phyloP scores from a whole-genome alignment of 176 grass and related monocot species.

The Tillandsia fasciculata region DNA sequence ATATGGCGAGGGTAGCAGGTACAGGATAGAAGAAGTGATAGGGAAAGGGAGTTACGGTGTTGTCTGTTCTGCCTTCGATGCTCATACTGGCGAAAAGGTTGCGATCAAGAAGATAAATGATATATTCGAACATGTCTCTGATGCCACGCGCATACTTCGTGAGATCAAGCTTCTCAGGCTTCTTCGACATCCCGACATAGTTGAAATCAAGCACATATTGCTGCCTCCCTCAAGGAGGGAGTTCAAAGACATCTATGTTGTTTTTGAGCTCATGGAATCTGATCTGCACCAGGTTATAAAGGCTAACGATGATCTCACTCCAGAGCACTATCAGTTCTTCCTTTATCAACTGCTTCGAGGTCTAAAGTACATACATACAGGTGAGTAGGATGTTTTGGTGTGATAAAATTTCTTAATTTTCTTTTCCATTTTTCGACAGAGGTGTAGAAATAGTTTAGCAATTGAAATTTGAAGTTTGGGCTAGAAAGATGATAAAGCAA shows the following conservation, averaged over 20 bases:
- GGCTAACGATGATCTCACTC: conserved; percentile 88
- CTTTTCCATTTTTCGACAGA: background rate
- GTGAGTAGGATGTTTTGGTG: conserved; percentile 42
- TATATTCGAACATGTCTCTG: conserved; percentile 93
- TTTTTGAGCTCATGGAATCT: conserved; percentile 99
- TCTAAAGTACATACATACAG: conserved; percentile 99
- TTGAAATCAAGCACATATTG: conserved; percentile 95
- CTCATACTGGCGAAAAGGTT: conserved; percentile 64
- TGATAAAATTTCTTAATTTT: conserved; percentile 13
- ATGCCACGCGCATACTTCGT: conserved; percentile 77
- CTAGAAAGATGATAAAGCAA: background rate
- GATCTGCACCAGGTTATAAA: conserved; percentile 99
- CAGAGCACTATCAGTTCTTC: conserved; percentile 95
- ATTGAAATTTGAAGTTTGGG: background rate
- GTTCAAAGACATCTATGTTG: conserved; percentile 95
- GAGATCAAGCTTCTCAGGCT: conserved; percentile 97
- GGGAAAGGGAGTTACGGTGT: conserved; percentile 98
- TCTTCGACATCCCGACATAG: conserved; percentile 86
- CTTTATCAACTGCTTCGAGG: conserved; percentile 86
- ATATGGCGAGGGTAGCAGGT: conserved; percentile 87
- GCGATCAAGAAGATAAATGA: conserved; percentile 99
- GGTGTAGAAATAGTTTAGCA: background rate
- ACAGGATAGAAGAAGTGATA: conserved; percentile 92
- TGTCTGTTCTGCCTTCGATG: conserved; percentile 83
- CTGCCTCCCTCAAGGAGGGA: conserved; percentile 85